Percentiles rank a stretch among this genome's conserved stretches.
These are phyloP conservation scores for Brettanomyces custersianus DNA, from an alignment of 805 yeast genomes.

Conservation along the genomic window DNA sequence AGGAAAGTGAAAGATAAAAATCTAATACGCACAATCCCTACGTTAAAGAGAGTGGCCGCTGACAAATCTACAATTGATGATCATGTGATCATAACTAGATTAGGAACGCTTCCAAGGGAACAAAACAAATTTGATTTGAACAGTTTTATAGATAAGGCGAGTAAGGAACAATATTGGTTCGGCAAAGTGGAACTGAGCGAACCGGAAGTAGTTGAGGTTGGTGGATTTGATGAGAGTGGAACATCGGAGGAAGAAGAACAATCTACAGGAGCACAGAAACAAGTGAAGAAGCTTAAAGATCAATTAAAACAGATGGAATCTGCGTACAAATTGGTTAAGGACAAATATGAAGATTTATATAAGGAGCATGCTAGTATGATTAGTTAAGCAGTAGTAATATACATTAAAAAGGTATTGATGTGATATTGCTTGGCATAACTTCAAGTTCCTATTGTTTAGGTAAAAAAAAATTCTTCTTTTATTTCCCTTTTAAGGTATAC, in stretches of 20 bases:
- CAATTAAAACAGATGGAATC: slow-evolving; percentile 7
- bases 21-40: slow-evolving; percentile 41
- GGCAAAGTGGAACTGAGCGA: slow-evolving; percentile 27
- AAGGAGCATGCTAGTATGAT: slow-evolving; percentile 8
- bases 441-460: no score
- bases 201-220: neutral
- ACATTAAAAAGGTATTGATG: no score
- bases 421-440: no score
- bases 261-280: no score
- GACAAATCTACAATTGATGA: slow-evolving; percentile 30
- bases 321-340: slow-evolving; percentile 6
- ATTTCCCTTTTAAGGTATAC: neutral
- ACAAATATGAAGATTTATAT: slow-evolving; percentile 11
- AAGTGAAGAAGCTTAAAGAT: slow-evolving; percentile 3
- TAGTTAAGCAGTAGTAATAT: slow-evolving; percentile 7
- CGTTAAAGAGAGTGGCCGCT: slow-evolving; percentile 51
- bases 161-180: slow-evolving; percentile 45
- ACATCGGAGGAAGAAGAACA: neutral
- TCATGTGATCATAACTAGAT: slow-evolving; percentile 34
- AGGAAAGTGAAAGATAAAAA: slow-evolving; percentile 21
- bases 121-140: slow-evolving; percentile 30
- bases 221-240: neutral
- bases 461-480: neutral
- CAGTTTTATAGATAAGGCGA: slow-evolving; percentile 39
- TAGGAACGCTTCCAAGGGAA: slow-evolving; percentile 14